A percentile compares a stretch with the other conserved stretches of the same genome.
Evolutionary conservation across 208 protist species (phyloP).

Genomic region (Crithidia acanthocephali): DNA sequence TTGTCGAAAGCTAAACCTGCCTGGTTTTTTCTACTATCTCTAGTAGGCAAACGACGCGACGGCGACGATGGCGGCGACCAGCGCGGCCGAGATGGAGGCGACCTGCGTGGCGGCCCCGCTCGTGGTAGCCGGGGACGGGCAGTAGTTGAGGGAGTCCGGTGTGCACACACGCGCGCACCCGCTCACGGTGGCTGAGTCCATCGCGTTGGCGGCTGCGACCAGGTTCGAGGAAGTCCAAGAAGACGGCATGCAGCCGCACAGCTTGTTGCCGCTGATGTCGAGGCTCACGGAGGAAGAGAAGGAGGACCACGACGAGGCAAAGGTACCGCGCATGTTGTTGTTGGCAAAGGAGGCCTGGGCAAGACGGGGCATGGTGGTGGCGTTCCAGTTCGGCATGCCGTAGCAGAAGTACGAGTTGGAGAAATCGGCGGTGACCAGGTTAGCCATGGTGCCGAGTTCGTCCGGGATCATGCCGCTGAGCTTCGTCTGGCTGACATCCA

Average conservation of each 20-base stretch:
- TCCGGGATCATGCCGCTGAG: constrained; percentile 20
- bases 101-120: constrained; percentile 10
- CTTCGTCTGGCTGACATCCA: constrained; percentile 25
- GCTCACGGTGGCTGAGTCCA: constrained; percentile 16
- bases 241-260: constrained; percentile 29
- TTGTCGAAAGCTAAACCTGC: background rate
- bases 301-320: constrained; percentile 28
- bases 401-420: constrained; percentile 30
- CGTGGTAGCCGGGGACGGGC: background rate
- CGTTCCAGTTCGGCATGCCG: constrained; percentile 33
- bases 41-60: constrained; percentile 7
- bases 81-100: background rate
- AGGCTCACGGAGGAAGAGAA: constrained; percentile 20
- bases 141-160: constrained; percentile 13
- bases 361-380: constrained; percentile 21
- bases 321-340: constrained; percentile 33
- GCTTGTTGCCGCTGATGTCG: constrained; percentile 27
- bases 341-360: constrained; percentile 12
- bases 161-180: constrained; percentile 18
- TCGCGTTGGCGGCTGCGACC: constrained; percentile 19
- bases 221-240: constrained; percentile 22
- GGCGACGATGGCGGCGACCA: background rate
- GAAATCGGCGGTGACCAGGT: constrained; percentile 15
- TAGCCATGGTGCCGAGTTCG: constrained; percentile 1
- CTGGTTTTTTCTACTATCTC: background rate